A percentile compares a stretch with the other conserved stretches of the same genome.
These are phyloP conservation scores for Populus deltoides DNA, from an alignment of 345 rosid species.

Conservation along the genomic window DNA sequence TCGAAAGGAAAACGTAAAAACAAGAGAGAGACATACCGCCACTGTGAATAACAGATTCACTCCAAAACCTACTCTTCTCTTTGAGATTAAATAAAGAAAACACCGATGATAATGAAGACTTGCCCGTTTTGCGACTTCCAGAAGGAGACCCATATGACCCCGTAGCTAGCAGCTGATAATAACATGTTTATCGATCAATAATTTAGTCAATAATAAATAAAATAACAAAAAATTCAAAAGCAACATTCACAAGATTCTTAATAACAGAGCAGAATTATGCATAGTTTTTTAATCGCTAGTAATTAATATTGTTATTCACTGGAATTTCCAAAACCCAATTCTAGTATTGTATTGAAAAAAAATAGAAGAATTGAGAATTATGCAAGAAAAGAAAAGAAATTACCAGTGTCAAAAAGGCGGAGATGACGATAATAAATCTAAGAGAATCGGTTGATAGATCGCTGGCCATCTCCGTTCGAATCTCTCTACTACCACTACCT, in stretches of 20 bases:
- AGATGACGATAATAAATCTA: neutral
- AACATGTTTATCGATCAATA: neutral
- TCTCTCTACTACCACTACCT: neutral
- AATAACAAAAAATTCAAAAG: neutral
- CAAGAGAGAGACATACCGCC: conserved; percentile 33
- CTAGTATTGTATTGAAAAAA: neutral
- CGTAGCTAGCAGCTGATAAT: neutral
- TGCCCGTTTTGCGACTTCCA: neutral
- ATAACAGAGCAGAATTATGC: neutral
- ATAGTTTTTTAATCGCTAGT: neutral
- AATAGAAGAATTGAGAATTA: neutral
- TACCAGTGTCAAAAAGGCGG: neutral
- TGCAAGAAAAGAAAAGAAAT: neutral
- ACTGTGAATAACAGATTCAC: conserved; percentile 68
- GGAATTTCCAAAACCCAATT: no score
- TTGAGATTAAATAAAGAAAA: conserved; percentile 89
- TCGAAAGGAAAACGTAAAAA: neutral
- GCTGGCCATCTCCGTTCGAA: neutral
- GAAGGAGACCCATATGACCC: conserved; percentile 7
- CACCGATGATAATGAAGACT: conserved; percentile 41
- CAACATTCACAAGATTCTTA: neutral
- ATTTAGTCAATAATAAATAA: neutral
- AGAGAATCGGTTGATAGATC: neutral
- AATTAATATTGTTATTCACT: neutral
- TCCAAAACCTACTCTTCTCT: conserved; percentile 89